Evolutionary conservation across 352 stramenopile species (phyloP), one percentile per base, ranked within the genome.

Genomic region (Phytophthora fragariaefolia): DNA sequence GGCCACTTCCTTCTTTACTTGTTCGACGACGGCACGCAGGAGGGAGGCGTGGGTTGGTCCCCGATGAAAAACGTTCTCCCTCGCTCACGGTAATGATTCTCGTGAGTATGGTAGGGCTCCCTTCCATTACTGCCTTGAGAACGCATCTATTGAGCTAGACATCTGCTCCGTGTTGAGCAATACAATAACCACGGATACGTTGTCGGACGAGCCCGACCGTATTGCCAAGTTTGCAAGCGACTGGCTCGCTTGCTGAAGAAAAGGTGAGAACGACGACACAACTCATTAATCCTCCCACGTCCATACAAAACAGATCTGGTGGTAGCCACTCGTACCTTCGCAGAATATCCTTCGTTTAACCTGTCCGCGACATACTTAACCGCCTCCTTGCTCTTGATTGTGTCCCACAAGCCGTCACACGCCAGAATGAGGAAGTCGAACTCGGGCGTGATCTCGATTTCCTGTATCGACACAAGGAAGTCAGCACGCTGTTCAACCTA

Each of bases 321-420:
- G 5, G 1, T 4, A 6, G 12, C n/a, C 22, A 9, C n/a, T 48
- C 61, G 47, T 74, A 89, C 82, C 73, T 86, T 82, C 8, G 83
- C 84, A 10, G 83, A 87, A 53, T 85, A 90, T 6, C 85, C 82
- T 76, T 92, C 80, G 12, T 70, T 73, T 58, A 97, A 30, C 46
- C 86, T 84, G 43, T 90, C 82, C 9, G 76, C 74, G 8, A 97
- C 87, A 55, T 94, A 86, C 50, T 88, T 85, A 6, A 97, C 89
- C 5, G 96, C 93, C 46, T 98, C 91, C 65, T 97, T 93, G 75
- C 90, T 98, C 47, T 79, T 97, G 61, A 98, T 95, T 12, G 90
- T 96, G 67, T 98, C 93, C 91, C 92, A 98, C 24, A 98, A 76
- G 1, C 93, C 93, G 65, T 98, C 93, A 66, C 93, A 98, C 2